Base-by-base conservation (phyloP, 176 grass and related monocot species). In the Carex myosuroides region DNA sequence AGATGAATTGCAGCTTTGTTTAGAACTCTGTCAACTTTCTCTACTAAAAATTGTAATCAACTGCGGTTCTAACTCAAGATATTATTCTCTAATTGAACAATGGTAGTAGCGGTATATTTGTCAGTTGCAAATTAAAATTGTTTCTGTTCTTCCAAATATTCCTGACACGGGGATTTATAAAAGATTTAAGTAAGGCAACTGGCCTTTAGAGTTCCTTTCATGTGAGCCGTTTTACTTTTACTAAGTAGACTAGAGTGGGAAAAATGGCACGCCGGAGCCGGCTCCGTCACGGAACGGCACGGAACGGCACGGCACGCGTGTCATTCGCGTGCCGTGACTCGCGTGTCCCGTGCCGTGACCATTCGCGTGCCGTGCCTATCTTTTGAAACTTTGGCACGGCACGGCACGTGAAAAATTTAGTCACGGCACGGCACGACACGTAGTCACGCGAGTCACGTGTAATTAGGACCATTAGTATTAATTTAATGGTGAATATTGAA, bases 101-200 rank as follows among this genome's bases (percentile, higher is more conserved):
- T 75, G 33, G 2, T 70, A 70, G 17, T 70, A 20, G 24, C 11
- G 37, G 17, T 18, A 70, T 8, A 70, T 44, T 17, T 70, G 67
- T 9, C 44, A 75, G 20, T 75, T 71, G 68, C 42, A 54, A 75
- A 75, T 54, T 52, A 29, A 53, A 75, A 75, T 1, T 8, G 71
- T 75, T 75, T 75, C 71, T 75, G 71, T 54, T 75, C 71, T 75
- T 54, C 71, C 71, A 75, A 54, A 53, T 54, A 75, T 75, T 75
- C 71, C 42, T 53, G 70, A 74, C 70, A 53, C 70, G 14, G 20
- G 44, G 71, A 75, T 75, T 16, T 54, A 53, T 53, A 0, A 74
- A 75, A 12, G 41, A 75, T 54, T 75, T 75, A 54, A 52, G 71
- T 54, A 75, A 75, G 20, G 22, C 70, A 48, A 6, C 8, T 13